Base-by-base conservation (phyloP, 495 filamentous ascomycete species). In the Poronia punctata region DNA sequence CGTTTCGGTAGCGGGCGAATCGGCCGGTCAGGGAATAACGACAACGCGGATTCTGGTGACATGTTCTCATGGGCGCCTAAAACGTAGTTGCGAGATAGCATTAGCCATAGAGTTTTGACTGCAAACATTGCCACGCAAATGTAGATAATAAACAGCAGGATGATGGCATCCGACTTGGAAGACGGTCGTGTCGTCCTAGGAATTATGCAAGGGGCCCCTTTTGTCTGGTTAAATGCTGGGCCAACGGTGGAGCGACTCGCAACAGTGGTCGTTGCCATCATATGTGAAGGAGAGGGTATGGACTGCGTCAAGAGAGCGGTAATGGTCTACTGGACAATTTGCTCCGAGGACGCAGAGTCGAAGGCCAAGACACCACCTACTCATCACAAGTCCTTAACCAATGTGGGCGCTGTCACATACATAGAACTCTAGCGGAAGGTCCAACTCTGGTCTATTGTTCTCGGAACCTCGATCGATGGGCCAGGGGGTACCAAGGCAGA, bases 1-100 rank as follows among this genome's bases (percentile, higher is more conserved):
- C 86, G 79, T 65, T 84, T 92, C 22, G 93, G 93, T 38, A 99
- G 72, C 34, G 93, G 93, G 27, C 88, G 85, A 56, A 99, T 97
- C 41, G 88, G 82, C 52, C 93, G 79, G 52, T 93, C 84, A 47
- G 86, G 86, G 56, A 86, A 92, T 49, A 84, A 61, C 22, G 80
- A 70, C 35, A 88, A 88, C 37, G 72, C 70, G 33, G 82, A 79
- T 61, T 92, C 85, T 52, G 82, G 72, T 60, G 81, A 78, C 73
- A 78, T 76, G 12, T 43, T 70, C 21, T 45, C 42, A 33, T 32
- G 8, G 28, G 42, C 22, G 42, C 42, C 20, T 48, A 34, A 16
- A 30, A 37, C 27, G 22, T 27, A 19, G 34, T 51, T 36, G 31
- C 60, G 46, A 23, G 32, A 52, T 22, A 57, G 20, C 35, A 52